phyloP scores from a whole-genome alignment of 2,329 filamentous ascomycete genomes.

The Lachnellula hyalina region DNA sequence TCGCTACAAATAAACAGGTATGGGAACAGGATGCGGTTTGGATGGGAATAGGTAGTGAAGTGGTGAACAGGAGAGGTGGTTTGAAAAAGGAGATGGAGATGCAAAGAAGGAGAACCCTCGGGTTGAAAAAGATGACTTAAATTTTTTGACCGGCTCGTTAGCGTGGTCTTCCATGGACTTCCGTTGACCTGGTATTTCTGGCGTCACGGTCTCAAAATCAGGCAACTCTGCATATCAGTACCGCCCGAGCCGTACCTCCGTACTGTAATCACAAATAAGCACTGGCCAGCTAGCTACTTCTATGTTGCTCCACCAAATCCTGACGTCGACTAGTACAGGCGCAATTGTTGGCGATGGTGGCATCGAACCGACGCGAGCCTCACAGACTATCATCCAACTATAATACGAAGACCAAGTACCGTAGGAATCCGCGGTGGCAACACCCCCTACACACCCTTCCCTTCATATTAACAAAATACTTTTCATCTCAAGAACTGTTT shows the following conservation, averaged over 20 bases:
- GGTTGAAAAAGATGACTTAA: background rate
- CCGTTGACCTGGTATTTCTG: background rate
- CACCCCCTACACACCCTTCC: background rate
- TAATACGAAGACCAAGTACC: too few species aligned
- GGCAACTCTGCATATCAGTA: too few species aligned
- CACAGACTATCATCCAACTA: too few species aligned
- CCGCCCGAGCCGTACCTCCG: too few species aligned
- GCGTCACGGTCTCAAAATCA: too few species aligned
- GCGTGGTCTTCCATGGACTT: background rate
- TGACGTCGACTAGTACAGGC: background rate
- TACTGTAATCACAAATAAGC: background rate
- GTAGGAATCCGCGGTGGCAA: background rate
- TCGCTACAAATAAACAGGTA: constrained; percentile 16
- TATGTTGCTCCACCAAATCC: background rate
- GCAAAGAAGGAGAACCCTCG: background rate
- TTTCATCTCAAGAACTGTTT: background rate
- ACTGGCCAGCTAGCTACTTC: background rate
- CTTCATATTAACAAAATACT: background rate
- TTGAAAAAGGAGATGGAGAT: background rate
- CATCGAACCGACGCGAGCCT: background rate
- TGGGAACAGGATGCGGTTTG: constrained; percentile 10
- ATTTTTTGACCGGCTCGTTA: background rate
- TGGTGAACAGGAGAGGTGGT: constrained; percentile 17
- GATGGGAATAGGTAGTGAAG: constrained; percentile 12
- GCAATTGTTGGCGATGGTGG: background rate